These are phyloP conservation scores for Mimosa bimucronata DNA, from an alignment of 306 rosid species.

Conservation along the genomic window DNA sequence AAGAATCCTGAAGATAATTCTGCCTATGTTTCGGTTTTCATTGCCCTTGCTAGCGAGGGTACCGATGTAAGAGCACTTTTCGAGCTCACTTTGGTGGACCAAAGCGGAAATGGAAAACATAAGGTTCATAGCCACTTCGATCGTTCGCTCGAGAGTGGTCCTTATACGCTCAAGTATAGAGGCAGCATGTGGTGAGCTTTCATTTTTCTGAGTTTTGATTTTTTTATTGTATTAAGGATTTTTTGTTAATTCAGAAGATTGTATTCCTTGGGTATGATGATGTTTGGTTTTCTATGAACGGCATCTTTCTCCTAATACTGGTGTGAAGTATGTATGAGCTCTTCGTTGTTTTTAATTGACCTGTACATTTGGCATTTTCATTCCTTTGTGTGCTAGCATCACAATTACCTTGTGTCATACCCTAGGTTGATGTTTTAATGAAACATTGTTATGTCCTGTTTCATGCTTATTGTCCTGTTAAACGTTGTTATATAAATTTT, in stretches of 20 bases:
- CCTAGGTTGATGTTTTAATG: no score
- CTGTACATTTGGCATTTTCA: no score
- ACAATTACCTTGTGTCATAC: no score
- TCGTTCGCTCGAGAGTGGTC: constrained; percentile 90
- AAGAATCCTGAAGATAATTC: constrained; percentile 94
- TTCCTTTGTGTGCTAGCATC: no score
- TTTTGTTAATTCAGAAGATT: background rate
- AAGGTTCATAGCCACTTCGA: constrained; percentile 96
- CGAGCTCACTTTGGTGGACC: constrained; percentile 87
- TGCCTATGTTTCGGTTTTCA: constrained; percentile 90
- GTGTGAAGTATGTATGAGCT: background rate
- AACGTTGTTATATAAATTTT: no score
- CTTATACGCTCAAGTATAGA: constrained; percentile 88
- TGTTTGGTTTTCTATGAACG: background rate
- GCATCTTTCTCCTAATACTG: background rate
- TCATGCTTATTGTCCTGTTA: no score
- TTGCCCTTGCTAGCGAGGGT: constrained; percentile 95
- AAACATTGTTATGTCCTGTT: no score
- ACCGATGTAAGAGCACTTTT: constrained; percentile 91
- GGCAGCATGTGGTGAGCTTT: constrained; percentile 93
- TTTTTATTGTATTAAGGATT: background rate
- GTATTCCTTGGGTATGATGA: background rate
- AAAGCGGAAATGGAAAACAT: constrained; percentile 82
- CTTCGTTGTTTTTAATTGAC: no score
- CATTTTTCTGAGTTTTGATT: background rate